Evolutionary conservation across 371 early-diverging fungal species (phyloP).

Genomic region (Mucor circinelloides): DNA sequence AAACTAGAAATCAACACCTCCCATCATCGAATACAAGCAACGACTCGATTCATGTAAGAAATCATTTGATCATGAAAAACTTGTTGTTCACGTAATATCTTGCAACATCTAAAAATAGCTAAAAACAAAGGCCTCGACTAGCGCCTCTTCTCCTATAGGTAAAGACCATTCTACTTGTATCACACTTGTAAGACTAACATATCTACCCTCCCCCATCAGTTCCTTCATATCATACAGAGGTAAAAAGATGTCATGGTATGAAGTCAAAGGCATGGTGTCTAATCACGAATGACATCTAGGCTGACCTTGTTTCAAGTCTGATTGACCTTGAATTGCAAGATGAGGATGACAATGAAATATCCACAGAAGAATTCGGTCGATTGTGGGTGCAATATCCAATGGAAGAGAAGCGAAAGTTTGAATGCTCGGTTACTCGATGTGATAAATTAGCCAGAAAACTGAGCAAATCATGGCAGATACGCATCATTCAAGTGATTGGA

Average conservation of each 20-base stretch:
- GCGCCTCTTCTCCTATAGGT: background rate
- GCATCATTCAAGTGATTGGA: constrained; percentile 34
- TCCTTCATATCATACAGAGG: background rate
- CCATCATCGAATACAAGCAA: background rate
- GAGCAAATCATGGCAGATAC: constrained; percentile 20
- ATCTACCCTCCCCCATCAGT: background rate
- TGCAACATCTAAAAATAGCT: background rate
- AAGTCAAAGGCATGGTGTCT: too few species aligned
- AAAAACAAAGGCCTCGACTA: background rate
- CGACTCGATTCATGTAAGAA: background rate
- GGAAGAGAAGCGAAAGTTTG: constrained; percentile 19
- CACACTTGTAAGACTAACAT: background rate
- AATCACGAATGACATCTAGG: background rate
- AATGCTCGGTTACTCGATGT: constrained; percentile 16
- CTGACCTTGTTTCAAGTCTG: constrained; percentile 25
- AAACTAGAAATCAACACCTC: background rate
- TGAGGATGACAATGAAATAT: background rate
- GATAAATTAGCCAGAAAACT: constrained; percentile 15
- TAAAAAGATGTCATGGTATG: background rate
- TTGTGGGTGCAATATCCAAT: constrained; percentile 27
- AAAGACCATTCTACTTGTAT: background rate
- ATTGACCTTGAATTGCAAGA: constrained; percentile 25
- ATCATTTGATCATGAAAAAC: background rate
- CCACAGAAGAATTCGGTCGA: constrained; percentile 29
- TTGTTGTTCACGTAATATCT: background rate